These are phyloP conservation scores for Candida dajiaensis DNA, from an alignment of 805 yeast genomes.

Conservation along the genomic window DNA sequence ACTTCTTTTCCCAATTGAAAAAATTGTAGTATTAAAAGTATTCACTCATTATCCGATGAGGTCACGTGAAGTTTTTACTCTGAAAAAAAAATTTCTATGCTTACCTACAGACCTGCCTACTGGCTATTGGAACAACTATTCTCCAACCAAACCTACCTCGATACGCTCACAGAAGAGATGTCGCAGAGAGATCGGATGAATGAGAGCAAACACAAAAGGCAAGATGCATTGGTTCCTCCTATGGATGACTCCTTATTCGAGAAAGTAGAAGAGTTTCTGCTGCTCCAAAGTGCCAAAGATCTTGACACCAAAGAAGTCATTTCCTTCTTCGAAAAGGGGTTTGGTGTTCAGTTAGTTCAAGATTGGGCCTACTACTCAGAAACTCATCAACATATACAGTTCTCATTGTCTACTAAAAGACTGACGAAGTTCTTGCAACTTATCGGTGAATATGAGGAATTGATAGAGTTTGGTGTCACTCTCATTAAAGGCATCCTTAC, in stretches of 20 bases:
- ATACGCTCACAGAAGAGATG: background rate
- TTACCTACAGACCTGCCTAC: no score
- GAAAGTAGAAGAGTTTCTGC: slow-evolving; percentile 11
- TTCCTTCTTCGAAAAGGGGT: slow-evolving; percentile 30
- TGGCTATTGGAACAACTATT: no score
- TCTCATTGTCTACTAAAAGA: slow-evolving; percentile 38
- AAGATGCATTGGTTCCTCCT: background rate
- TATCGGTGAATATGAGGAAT: slow-evolving; percentile 8
- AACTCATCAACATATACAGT: slow-evolving; percentile 44
- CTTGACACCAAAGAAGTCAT: slow-evolving; percentile 17
- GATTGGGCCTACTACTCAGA: slow-evolving; percentile 43
- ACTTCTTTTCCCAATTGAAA: background rate
- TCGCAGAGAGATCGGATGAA: background rate
- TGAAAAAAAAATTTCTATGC: background rate
- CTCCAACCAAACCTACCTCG: background rate
- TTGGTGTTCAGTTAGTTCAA: slow-evolving; percentile 32
- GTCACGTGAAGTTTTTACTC: background rate
- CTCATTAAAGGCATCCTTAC: slow-evolving; percentile 49
- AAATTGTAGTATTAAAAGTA: background rate
- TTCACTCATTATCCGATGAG: background rate
- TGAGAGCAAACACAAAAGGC: background rate
- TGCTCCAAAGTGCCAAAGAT: slow-evolving; percentile 1
- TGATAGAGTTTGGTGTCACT: slow-evolving; percentile 26
- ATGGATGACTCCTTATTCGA: slow-evolving; percentile 10
- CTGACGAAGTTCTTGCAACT: slow-evolving; percentile 32